Base-by-base conservation (phyloP, 768 basidiomycete genomes). In the Naematelia encephala region DNA sequence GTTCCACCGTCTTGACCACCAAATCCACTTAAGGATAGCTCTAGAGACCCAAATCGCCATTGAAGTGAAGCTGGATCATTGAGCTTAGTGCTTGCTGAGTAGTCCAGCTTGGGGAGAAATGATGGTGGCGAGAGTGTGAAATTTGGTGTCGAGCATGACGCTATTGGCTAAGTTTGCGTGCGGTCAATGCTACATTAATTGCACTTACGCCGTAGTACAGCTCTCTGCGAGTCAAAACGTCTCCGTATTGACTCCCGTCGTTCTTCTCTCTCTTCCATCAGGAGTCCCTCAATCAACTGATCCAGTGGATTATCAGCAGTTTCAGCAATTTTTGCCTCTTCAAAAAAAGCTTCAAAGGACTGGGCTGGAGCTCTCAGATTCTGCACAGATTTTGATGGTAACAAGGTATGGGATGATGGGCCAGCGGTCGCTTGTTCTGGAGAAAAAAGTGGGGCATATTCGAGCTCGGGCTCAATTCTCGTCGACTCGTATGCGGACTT, bases 201-300 rank as follows among this genome's bases (percentile, higher is more conserved):
- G n/a, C 22, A 30, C 61, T 58, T 26, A 62, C 61, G 61, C 34
- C 61, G 22, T 13, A 62, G 43, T 12, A 53, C 39, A 28, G 61
- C 61, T 28, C 61, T n/a, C 44, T 58, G 61, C 4, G 61, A 46
- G 19, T 51, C 61, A 49, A 46, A 62, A n/a, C 26, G 12, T 10
- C 3, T n/a, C 34, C 16, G 25, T 23, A 23, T 28, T 27, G n/a
- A 14, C 48, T 50, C 48, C 22, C 48, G 8, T 26, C 25, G 48
- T 50, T 50, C 48, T 26, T 22, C 48, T 27, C 27, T 22, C 22
- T 50, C 48, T 50, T 50, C 48, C 22, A 39, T 8, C 34, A 39
- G 34, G 34, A 39, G 34, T 8, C 16, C 34, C 8, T 39, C 34
- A 16, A 39, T 39, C 16, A 39, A 8, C 16, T 8, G 8, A 39